Conservation (phyloP, 441 rosid species). For the Metrosideros polymorpha region DNA sequence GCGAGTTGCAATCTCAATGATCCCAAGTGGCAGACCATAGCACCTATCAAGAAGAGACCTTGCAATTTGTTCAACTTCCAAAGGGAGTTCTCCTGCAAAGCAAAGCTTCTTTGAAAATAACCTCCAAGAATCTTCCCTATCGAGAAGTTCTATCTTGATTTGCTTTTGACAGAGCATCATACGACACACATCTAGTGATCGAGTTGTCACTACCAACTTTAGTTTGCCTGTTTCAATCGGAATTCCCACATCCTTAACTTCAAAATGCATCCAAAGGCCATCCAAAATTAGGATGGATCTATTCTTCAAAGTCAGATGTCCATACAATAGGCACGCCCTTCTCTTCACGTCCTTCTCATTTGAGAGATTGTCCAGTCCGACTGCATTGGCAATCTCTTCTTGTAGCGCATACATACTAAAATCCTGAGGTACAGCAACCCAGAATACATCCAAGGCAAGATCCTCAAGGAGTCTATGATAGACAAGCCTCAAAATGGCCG, state of each 20-base stretch:
- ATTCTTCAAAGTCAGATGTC: background rate
- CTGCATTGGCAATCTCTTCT: background rate
- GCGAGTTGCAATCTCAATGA: background rate
- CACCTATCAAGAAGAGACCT: background rate
- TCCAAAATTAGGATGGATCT: fast-evolving
- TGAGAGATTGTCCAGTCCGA: background rate
- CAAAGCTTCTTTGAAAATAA: background rate
- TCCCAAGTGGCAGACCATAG: background rate
- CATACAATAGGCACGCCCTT: background rate
- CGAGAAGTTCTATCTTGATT: fast-evolving
- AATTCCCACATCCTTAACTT: background rate
- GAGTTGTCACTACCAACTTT: background rate
- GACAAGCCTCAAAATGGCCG: background rate
- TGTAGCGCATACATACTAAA: background rate
- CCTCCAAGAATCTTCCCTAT: fast-evolving
- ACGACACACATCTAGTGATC: background rate
- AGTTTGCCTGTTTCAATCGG: fast-evolving
- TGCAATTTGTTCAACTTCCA: background rate
- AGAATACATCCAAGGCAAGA: background rate
- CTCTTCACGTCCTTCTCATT: fast-evolving
- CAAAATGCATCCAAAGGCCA: background rate
- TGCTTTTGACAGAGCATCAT: background rate
- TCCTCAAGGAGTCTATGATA: background rate
- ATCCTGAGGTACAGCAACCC: background rate
- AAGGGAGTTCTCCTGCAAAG: fast-evolving